Base-by-base conservation (phyloP, 306 rosid genomes). In the Chamaecrista fasciculata region DNA sequence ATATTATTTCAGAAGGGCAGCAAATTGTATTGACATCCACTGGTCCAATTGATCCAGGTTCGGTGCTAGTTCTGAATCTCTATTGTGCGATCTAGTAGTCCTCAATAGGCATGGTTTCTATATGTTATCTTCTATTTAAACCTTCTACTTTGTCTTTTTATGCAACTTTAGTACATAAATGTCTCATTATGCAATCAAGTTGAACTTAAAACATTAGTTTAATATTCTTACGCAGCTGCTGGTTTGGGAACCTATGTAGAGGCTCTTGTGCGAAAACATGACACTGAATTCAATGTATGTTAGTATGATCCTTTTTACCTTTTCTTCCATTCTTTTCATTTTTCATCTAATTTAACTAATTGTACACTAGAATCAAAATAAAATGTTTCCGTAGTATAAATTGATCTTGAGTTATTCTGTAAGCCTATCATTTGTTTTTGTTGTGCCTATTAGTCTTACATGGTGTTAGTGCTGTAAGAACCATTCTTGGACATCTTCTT, bases 211-310 rank as follows among this genome's bases (percentile, higher is more conserved):
- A 8, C 49, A 16, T 42, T 77, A 51, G 66, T 74, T 55, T 77
- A 39, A 50, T 71, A 60, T 75, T 76, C 66, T 46, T 71, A 29
- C 68, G 75, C 98, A 93, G 98, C 98, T 83, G 94, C 96, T 79
- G 98, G 98, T 71, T 78, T 93, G 84, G 98, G 98, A 82, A 88
- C 86, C 81, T 90, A 93, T 72, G 97, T 93, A 42, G 98, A 93
- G 81, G 96, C 96, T 21, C 98, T 93, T 57, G 92, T 90, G 74
- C 96, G 98, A 74, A 88, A 81, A 78, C 98, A 93, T 33, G 97
- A 90, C 74, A 78, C 91, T 70, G 98, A 93, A 70, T 93, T 93
- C 83, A 90, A 88, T 62, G 98, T 93, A 86, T 68, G 89, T 73
- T 57, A 56, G 51, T 67, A 37, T 39, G 31, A 72, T 74, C 58